Evolutionary conservation across 2,329 filamentous ascomycete species (phyloP), one percentile per base, ranked within the genome.

Genomic region (Clonostachys chloroleuca): DNA sequence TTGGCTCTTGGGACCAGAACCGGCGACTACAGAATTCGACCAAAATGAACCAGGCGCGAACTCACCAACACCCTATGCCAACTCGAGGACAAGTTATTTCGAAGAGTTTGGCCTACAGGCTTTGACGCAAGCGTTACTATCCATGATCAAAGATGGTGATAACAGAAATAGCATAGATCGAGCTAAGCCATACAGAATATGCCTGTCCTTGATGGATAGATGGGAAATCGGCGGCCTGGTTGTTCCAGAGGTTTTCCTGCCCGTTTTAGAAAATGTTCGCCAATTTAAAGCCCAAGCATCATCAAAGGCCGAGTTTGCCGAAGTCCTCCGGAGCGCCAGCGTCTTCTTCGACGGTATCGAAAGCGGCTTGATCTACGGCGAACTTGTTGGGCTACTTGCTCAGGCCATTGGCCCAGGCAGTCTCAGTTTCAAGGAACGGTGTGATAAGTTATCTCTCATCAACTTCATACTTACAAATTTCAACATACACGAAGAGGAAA

Each of bases 341-440:
- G 86, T 94, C 39, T 99, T 99, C 68, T 99, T 99, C 56, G 94
- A 99, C 61, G 92, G 92, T 6, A 92, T 97, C 37, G 94, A 99
- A 66, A 95, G 92, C 57, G 87, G 88, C 8, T 74, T 97, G 17
- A 96, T 99, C 42, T 99, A 95, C 74, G 84, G 86, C 43, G 89
- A 95, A 60, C 75, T 96, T 47, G 72, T 89, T 47, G 73, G 81
- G 12, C 75, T 94, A 40, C 71, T 94, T 49, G 75, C 76, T 2
- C 75, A 83, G 55, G 73, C 80, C n/a, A 69, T 84, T 46, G 71
- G 73, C 3, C 68, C 75, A 6, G 73, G 72, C 18, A 67, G 61
- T 35, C 46, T 70, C n/a, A 59, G 60, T 34, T 56, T 62, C 5
- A 66, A 70, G 5, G 74, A 81, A 47, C 78, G 77, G 45, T 68